These are phyloP conservation scores for Edaphochlamys debaryana DNA, from an alignment of 139 green algal genomes.

Conservation along the genomic window DNA sequence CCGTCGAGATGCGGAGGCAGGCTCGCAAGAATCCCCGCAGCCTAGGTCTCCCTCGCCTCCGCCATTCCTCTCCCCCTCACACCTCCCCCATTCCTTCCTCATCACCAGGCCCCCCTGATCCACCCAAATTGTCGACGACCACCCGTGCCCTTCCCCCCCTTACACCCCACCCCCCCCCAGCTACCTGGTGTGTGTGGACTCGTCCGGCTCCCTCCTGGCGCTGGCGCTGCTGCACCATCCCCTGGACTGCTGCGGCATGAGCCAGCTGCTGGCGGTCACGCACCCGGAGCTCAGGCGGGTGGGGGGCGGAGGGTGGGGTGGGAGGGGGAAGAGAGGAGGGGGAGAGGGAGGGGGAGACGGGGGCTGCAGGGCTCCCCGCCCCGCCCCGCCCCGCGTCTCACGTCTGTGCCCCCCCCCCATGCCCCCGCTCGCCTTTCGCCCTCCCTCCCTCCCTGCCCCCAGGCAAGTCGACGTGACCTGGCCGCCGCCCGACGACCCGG, in stretches of 20 bases:
- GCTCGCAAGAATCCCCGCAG: no score
- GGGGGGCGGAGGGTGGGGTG: not conserved
- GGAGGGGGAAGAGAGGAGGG: not conserved
- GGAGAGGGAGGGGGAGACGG: not conserved
- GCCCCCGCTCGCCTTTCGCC: no score
- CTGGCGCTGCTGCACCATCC: conserved; percentile 33
- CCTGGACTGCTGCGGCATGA: conserved; percentile 40
- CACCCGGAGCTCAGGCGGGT: conserved; percentile 29
- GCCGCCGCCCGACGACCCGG: no score
- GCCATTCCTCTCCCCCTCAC: no score
- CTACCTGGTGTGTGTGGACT: conserved; percentile 45
- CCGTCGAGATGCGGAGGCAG: no score
- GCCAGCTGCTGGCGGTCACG: conserved; percentile 19
- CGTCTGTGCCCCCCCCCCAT: no score
- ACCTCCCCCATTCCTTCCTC: not conserved
- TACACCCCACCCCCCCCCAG: not conserved
- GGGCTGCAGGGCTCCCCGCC: no score
- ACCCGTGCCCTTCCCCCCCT: no score
- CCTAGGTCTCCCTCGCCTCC: no score
- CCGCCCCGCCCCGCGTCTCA: not conserved
- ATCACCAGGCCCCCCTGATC: not conserved
- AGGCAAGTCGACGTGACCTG: conserved; percentile 1
- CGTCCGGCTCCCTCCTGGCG: conserved; percentile 9
- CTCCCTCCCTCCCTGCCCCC: no score
- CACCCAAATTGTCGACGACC: no score